Evolutionary conservation across 176 grass and related monocot species (phyloP), one percentile per base, ranked within the genome.

Genomic region (Pharus latifolius): DNA sequence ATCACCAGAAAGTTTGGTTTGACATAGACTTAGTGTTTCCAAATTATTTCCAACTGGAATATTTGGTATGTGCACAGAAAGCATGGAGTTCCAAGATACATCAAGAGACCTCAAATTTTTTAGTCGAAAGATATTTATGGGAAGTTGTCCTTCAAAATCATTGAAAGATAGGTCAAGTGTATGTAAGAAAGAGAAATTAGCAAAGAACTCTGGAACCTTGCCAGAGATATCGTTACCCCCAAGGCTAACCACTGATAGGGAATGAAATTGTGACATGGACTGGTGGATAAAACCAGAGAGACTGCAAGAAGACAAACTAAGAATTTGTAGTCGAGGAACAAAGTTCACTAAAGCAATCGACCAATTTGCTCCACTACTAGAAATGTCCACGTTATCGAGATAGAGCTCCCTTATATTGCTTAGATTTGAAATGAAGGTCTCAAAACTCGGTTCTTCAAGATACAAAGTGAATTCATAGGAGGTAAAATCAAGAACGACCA

Each of bases 401-500:
- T 37, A 12, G 42, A 82, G 69, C 40, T 67, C 60, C 30, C 40
- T 82, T 51, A 74, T 30, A 49, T 48, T 74, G 51, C 50, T 73
- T 1, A 82, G 69, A 62, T 74, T 67, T 37, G 60, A 4, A 6
- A 82, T 19, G 1, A 74, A 7, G 30, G 70, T 60, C 28, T 35
- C 26, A 29, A 80, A 32, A 1, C 41, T 32, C 7, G 56, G 67
- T 9, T 56, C 20, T 33, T 46, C 70, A 38, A 52, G 51, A 68
- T 11, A 78, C 10, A 30, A n/a, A n/a, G n/a, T n/a, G n/a, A n/a
- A n/a, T n/a, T n/a, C n/a, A n/a, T n/a, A n/a, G n/a, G n/a, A n/a
- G n/a, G n/a, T n/a, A n/a, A 72, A 14, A 15, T 72, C 69, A 14
- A 72, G 69, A 7, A 51, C 56, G 5, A 72, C 69, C 35, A 72